Base-by-base conservation (phyloP, 169 alveolate species). In the Theileria parva region DNA sequence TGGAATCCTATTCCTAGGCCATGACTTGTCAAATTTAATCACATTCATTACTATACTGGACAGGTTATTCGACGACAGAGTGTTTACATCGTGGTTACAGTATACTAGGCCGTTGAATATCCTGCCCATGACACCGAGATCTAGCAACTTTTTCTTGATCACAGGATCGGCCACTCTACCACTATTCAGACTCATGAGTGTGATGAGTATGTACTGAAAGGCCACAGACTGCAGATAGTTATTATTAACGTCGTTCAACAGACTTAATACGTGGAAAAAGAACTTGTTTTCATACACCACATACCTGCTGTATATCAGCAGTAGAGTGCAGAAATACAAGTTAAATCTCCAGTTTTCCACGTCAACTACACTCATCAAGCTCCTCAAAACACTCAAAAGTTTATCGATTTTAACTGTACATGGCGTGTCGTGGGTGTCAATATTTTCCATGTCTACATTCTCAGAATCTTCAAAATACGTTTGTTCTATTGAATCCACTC, bases 11-110 rank as follows among this genome's bases (percentile, higher is more conserved):
- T 66, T 83, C 23, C 71, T 55, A 13, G 86, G 85, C 86, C 85
- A 83, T 19, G 89, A 32, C 51, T 76, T 55, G n/a, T 77, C 81
- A 50, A 77, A 67, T 50, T 77, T 74, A 30, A 69, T 77, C 59
- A 72, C 19, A 51, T 61, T 61, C 69, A 61, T 27, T 12, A 61
- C 27, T 15, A 61, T 61, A 34, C 34, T 61, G 39, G n/a, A 61
- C 8, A 37, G 8, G 27, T 34, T 34, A 15, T 25, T 61, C 9
- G 65, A 57, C 34, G 34, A 7, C 5, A n/a, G 39, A 19, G 69
- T 61, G 19, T 27, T 61, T 27, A 25, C 34, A 12, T 61, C 69
- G 39, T 61, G 69, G 39, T 61, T 61, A 34, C 69, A 25, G 69
- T 61, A 61, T 12, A 61, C 69, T 9, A 61, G 34, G 39, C 69